Base-by-base conservation (phyloP, 805 yeast genomes). In the Yamadazyma paraphyllophila region DNA sequence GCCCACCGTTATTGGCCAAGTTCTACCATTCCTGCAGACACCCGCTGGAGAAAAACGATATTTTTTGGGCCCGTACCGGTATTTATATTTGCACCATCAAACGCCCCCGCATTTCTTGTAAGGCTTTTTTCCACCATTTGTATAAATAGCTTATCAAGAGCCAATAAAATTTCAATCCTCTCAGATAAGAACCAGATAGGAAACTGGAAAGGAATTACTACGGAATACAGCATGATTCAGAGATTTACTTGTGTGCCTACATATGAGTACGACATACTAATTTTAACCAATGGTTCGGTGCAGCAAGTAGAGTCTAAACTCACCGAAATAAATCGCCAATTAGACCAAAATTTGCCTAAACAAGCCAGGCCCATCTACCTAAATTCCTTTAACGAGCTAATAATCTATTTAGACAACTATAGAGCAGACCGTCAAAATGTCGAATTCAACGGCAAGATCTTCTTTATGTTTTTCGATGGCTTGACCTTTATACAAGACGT, bases 381-480 rank as follows among this genome's bases (percentile, higher is more conserved):
- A 9, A 39, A 40, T n/a, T 44, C 47, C 4, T 48, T 52, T 29
- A 38, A 37, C 16, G 55, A 52, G 14, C 46, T 52, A 34, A 25
- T 45, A 7, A 27, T 30, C 8, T 65, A 60, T 42, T 53, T 68
- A 36, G 57, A 59, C 27, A 52, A 51, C 13, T 60, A 61, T 36
- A 51, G 50, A 24, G 53, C 52, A 26, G 50, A 45, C 10, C 41
- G 35, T 7, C 29, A 17, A 1, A 40, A 45, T 10, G 14, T 44
- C 9, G 50, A 48, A 5, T 62, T 61, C 43, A 46, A 50, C 7
- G 73, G 67, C 2, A 63, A 62, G 45, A 61, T 66, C 7, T 43
- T 68, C 25, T 66, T 68, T 39, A 67, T 68, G 72, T 68, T 66
- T 34, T 68, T 68, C 51, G 53, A 67, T 35, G 71, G 71, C 1